Conservation (phyloP, 805 yeast genomes). For the Hanseniaspora valbyensis region DNA sequence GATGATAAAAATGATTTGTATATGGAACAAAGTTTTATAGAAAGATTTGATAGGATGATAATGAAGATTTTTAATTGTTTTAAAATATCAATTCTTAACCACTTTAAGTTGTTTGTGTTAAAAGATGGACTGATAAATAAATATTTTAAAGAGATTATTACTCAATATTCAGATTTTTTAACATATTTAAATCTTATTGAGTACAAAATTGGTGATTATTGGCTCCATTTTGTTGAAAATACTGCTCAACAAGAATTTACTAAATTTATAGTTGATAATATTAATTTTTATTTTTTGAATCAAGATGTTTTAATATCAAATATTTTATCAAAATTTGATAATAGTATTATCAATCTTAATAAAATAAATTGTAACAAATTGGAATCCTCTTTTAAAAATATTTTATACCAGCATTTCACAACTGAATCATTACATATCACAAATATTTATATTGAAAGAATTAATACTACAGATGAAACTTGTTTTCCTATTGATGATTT, state of each 20-base stretch:
- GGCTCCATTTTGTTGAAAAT: not conserved
- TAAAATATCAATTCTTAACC: not conserved
- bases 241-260: not conserved
- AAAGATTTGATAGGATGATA: not conserved
- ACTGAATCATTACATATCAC: not conserved
- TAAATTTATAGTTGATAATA: not conserved
- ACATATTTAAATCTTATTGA: not conserved
- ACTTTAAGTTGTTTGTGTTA: not conserved
- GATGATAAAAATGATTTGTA: not conserved
- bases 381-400: not conserved
- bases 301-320: not conserved
- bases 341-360: not conserved
- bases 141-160: not conserved
- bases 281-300: not conserved
- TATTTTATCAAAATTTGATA: not conserved
- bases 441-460: not conserved
- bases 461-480: not conserved
- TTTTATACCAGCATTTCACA: not conserved
- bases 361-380: not conserved
- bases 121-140: not conserved
- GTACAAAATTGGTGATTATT: not conserved
- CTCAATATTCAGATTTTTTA: not conserved
- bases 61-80: not conserved
- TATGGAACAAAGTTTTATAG: not conserved
- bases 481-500: not conserved